These are phyloP conservation scores for Neonothopanus nambi DNA, from an alignment of 1,284 basidiomycete species.

Conservation along the genomic window DNA sequence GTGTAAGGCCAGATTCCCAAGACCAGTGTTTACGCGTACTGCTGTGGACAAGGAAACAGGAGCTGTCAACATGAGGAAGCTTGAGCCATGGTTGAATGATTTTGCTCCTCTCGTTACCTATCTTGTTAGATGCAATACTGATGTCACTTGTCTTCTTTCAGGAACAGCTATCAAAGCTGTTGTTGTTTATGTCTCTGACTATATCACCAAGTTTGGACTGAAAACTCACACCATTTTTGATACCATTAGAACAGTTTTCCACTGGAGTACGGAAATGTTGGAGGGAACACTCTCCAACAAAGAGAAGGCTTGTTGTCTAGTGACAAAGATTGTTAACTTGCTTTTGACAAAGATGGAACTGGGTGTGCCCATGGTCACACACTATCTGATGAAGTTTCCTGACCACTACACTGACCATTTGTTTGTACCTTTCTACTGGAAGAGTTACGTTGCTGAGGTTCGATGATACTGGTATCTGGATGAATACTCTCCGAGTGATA, in stretches of 20 bases:
- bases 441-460: slow-evolving; percentile 24
- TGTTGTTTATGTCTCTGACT: no score
- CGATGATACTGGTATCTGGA: slow-evolving; percentile 8
- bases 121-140: no score
- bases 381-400: slow-evolving; percentile 30
- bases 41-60: slow-evolving; percentile 28
- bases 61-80: slow-evolving; percentile 31
- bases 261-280: slow-evolving; percentile 23
- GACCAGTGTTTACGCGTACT: slow-evolving; percentile 17
- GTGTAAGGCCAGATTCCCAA: slow-evolving; percentile 30
- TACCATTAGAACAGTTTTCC: slow-evolving; percentile 28
- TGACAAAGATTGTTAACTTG: slow-evolving; percentile 32
- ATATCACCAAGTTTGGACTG: no score
- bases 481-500: no score
- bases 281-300: background rate
- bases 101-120: slow-evolving; percentile 31
- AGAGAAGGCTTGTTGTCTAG: slow-evolving; percentile 26
- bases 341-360: slow-evolving; percentile 29
- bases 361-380: slow-evolving; percentile 29
- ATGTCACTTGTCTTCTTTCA: no score
- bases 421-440: slow-evolving; percentile 31
- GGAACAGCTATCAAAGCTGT: no score
- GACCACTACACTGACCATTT: slow-evolving; percentile 31
- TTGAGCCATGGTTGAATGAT: slow-evolving; percentile 35
- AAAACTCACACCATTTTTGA: no score